Base-by-base conservation (phyloP, 345 rosid genomes). In the Fremontodendron californicum region DNA sequence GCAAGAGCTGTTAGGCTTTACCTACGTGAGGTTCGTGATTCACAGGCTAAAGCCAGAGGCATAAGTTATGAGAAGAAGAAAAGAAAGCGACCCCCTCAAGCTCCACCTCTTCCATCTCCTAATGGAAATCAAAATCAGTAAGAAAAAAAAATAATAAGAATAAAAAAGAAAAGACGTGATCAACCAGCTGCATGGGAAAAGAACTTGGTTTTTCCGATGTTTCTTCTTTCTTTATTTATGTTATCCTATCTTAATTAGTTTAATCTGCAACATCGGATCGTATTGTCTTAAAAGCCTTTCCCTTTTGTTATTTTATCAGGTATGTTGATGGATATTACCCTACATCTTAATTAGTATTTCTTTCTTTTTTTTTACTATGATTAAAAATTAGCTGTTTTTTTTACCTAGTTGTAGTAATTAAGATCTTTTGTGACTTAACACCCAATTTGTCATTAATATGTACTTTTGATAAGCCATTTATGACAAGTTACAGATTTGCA, bases 1-100 rank as follows among this genome's bases (percentile, higher is more conserved):
- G 97, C 98, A 63, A 88, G 98, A 21, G 98, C 98, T 12, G 96
- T 94, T 62, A 85, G 98, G 86, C 96, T 94, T 57, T 94, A 92
- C 85, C 90, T 94, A 7, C 89, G 97, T 48, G 98, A 94, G 76
- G 96, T 94, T 60, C 90, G 98, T 46, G 97, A 92, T 77, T 87
- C 92, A 0, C 98, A 92, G 80, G 82, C 97, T 33, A 92, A 88
- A 88, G 98, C 97, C n/a, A 84, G 98, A 80, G 98, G 98, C 58
- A 89, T 94, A 63, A 92, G 97, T 87, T 94, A 94, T 33, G 98
- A 94, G 77, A 94, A 94, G 85, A 94, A 92, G 90, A 92, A 92
- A 80, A 67, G 96, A 31, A 92, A 91, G 88, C 87, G 93, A 68
- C 31, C 23, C 62, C 49, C 49, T 45, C 88, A 83, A 10, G 85